A percentile compares a stretch with the other conserved stretches of the same genome.
Conservation (phyloP, 2,329 filamentous ascomycete species). For the Nigrospora sphaerica region DNA sequence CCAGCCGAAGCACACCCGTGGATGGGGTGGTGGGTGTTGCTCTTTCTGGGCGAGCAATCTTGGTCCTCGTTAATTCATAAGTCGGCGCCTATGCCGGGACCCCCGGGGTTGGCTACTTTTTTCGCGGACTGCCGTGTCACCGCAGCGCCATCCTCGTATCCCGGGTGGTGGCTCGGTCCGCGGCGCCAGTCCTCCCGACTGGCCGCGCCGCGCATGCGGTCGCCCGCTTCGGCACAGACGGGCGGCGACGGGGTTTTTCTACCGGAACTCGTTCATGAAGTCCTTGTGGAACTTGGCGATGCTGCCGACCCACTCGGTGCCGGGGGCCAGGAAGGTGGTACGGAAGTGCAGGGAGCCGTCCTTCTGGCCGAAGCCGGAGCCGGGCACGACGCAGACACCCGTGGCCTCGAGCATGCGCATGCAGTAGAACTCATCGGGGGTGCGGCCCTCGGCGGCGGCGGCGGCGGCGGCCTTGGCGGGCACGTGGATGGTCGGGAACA, state of each 20-base stretch:
- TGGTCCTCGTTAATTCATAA: too few species aligned
- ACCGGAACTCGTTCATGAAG: slow-evolving; percentile 78
- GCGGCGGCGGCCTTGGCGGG: slow-evolving; percentile 69
- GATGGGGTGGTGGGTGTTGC: too few species aligned
- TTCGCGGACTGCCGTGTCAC: too few species aligned
- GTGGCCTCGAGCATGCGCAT: slow-evolving; percentile 86
- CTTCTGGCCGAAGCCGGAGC: slow-evolving; percentile 89
- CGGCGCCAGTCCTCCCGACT: too few species aligned
- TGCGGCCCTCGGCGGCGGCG: slow-evolving; percentile 65
- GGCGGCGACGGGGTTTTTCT: slow-evolving; percentile 5
- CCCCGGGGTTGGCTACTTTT: too few species aligned
- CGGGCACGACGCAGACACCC: slow-evolving; percentile 89
- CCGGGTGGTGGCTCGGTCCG: too few species aligned
- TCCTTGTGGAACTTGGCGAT: slow-evolving; percentile 86
- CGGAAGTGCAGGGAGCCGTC: slow-evolving; percentile 88
- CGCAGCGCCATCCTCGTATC: too few species aligned
- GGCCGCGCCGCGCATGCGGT: too few species aligned
- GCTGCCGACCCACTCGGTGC: slow-evolving; percentile 86
- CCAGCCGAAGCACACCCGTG: too few species aligned
- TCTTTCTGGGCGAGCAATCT: too few species aligned
- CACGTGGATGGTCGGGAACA: slow-evolving; percentile 89
- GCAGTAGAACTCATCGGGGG: slow-evolving; percentile 90
- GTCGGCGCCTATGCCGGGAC: too few species aligned
- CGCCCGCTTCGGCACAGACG: too few species aligned
- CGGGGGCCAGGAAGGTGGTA: slow-evolving; percentile 93